A percentile compares a stretch with the other conserved stretches of the same genome.
Evolutionary conservation across 129 eudicot genomes (phyloP).

Genomic region (Heracleum sosnowskyi): DNA sequence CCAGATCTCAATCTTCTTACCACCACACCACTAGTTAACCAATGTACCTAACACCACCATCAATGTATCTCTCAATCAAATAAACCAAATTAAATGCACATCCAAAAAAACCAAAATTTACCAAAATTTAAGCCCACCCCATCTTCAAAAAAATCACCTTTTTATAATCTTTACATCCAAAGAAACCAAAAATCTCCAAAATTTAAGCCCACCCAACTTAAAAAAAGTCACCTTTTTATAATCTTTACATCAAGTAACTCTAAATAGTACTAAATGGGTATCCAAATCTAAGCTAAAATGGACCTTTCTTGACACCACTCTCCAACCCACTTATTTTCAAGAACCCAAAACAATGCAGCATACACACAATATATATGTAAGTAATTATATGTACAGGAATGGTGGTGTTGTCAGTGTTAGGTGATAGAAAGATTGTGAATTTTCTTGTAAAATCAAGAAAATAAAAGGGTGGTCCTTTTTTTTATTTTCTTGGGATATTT

Average conservation of each 20-base stretch:
- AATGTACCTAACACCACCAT: conserved; percentile 2
- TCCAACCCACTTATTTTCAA: conserved; percentile 16
- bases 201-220: background rate
- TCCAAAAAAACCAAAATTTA: conserved; percentile 2
- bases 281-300: conserved; percentile 57
- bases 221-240: conserved; percentile 10
- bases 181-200: background rate
- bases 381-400: conserved; percentile 35
- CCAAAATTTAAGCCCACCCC: background rate
- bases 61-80: conserved; percentile 20
- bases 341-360: conserved; percentile 22
- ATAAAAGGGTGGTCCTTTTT: conserved; percentile 16
- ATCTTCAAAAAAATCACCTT: conserved; percentile 12
- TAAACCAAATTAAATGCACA: conserved; percentile 11
- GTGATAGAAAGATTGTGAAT: conserved; percentile 40
- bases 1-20: conserved; percentile 39
- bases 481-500: conserved; percentile 17
- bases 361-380: background rate
- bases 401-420: conserved; percentile 79
- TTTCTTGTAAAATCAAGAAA: conserved; percentile 38
- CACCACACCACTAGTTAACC: conserved; percentile 8
- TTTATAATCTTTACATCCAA: conserved; percentile 8
- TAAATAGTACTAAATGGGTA: conserved; percentile 19
- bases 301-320: conserved; percentile 42
- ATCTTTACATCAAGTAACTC: conserved; percentile 15